A percentile compares a stretch with the other conserved stretches of the same genome.
Evolutionary conservation across 2,329 filamentous ascomycete genomes (phyloP).

Genomic region (Aspergillus vadensis): DNA sequence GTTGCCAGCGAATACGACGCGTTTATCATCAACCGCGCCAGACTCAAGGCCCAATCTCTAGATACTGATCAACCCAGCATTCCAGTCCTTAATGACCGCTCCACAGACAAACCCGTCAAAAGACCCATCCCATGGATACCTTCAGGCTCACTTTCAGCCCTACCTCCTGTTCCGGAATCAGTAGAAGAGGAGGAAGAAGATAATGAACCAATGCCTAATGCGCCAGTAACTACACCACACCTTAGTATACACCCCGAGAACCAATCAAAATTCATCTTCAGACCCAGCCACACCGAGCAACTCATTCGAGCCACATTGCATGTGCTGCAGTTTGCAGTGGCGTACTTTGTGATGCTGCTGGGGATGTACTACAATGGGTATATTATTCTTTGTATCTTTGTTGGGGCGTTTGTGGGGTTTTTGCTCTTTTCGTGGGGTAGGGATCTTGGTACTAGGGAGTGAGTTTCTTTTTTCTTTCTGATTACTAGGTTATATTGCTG

Average conservation of each 20-base stretch:
- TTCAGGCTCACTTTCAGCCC: not conserved
- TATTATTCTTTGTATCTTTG: conserved; percentile 77
- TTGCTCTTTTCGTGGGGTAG: conserved; percentile 74
- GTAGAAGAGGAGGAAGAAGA: not conserved
- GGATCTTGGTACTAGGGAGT: conserved; percentile 11
- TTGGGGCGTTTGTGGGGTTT: conserved; percentile 71
- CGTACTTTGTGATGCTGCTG: conserved; percentile 75
- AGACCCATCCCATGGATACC: not conserved
- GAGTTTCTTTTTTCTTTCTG: conserved; percentile 27
- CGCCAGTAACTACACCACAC: not conserved
- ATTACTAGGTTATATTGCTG: no score
- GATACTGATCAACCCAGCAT: not conserved
- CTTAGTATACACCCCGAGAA: no score
- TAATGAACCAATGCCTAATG: not conserved
- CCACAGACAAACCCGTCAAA: no score
- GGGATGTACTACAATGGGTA: conserved; percentile 71
- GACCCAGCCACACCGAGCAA: conserved; percentile 66
- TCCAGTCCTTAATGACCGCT: no score
- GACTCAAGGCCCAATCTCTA: conserved; percentile 33
- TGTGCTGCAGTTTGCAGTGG: conserved; percentile 70
- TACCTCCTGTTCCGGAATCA: not conserved
- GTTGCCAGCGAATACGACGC: conserved; percentile 71
- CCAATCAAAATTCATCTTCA: conserved; percentile 40
- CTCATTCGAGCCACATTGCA: conserved; percentile 67
- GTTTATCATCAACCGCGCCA: conserved; percentile 59